Percentiles rank a stretch among this genome's conserved stretches.
Evolutionary conservation across 1,139 yeast genomes (phyloP).

Genomic region (Yamadazyma jaroonii): DNA sequence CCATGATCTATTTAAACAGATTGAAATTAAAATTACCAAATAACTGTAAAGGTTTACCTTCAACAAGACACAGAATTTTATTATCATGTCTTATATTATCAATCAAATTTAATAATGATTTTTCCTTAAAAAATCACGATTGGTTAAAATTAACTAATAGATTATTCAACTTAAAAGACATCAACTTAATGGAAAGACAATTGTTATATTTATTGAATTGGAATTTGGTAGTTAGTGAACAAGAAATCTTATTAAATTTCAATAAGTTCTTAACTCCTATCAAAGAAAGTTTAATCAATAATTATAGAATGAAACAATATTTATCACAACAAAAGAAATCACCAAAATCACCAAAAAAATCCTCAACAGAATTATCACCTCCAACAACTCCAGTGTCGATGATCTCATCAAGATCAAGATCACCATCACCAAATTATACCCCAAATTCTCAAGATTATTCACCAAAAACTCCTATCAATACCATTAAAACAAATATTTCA

Average conservation of each 20-base stretch:
- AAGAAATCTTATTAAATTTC: slow-evolving; percentile 50
- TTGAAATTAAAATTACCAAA: slow-evolving; percentile 59
- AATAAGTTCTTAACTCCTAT: slow-evolving; percentile 61
- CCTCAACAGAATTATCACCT: not conserved
- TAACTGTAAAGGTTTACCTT: slow-evolving; percentile 73
- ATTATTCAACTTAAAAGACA: slow-evolving; percentile 61
- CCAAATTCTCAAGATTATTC: slow-evolving; percentile 27
- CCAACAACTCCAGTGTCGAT: slow-evolving; percentile 9
- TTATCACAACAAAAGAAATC: slow-evolving; percentile 21
- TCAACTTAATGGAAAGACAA: slow-evolving; percentile 80
- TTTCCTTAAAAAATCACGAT: slow-evolving; percentile 71
- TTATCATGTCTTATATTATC: slow-evolving; percentile 70
- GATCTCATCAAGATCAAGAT: slow-evolving; percentile 6
- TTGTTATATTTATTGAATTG: slow-evolving; percentile 64
- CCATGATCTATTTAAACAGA: slow-evolving; percentile 64
- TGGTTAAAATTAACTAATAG: slow-evolving; percentile 81
- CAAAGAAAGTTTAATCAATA: slow-evolving; percentile 50
- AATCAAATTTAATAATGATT: slow-evolving; percentile 73
- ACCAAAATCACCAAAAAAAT: slow-evolving; percentile 8
- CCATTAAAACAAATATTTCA: not conserved
- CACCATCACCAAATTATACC: slow-evolving; percentile 5
- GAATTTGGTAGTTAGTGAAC: slow-evolving; percentile 58
- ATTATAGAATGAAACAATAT: slow-evolving; percentile 36
- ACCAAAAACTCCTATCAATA: slow-evolving; percentile 1
- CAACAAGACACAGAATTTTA: slow-evolving; percentile 75